phyloP scores from a whole-genome alignment of 305 asterid genomes.

The Striga hermonthica region DNA sequence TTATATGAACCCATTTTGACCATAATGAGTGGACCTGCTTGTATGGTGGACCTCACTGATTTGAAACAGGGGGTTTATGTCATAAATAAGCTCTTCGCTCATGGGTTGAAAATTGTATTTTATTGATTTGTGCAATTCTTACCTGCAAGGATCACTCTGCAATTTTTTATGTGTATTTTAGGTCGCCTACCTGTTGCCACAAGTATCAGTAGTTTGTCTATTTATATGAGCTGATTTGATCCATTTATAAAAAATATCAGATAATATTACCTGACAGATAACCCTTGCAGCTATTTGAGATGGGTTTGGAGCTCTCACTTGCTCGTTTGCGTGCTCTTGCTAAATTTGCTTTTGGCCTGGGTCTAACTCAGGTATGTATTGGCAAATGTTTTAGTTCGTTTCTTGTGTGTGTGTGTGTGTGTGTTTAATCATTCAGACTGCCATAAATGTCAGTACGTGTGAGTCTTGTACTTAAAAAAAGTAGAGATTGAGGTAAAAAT shows the following conservation, averaged over 20 bases:
- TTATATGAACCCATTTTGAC: not conserved
- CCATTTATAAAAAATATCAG: constrained; percentile 24
- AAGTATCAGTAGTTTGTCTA: constrained; percentile 21
- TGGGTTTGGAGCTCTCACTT: constrained; percentile 99
- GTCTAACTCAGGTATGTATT: constrained; percentile 78
- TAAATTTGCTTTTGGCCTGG: constrained; percentile 94
- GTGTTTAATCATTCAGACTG: constrained; percentile 18
- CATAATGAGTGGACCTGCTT: not conserved
- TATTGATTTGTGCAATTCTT: constrained; percentile 20
- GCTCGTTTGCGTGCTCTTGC: constrained; percentile 93
- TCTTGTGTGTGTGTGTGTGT: constrained; percentile 2
- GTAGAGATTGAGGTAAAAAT: too few species aligned
- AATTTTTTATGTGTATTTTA: not conserved
- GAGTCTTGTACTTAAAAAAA: constrained; percentile 15
- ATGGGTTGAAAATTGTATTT: constrained; percentile 9
- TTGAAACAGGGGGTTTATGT: constrained; percentile 5
- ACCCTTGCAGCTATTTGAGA: constrained; percentile 87
- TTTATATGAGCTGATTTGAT: not conserved
- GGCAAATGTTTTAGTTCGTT: constrained; percentile 19
- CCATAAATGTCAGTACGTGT: not conserved
- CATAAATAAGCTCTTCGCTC: constrained; percentile 7
- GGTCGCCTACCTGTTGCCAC: constrained; percentile 12
- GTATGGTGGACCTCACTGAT: not conserved
- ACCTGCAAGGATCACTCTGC: constrained; percentile 4
- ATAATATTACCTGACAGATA: constrained; percentile 34